These are phyloP conservation scores for Thelonectria discophora DNA, from an alignment of 2,329 filamentous ascomycete genomes.

Conservation along the genomic window DNA sequence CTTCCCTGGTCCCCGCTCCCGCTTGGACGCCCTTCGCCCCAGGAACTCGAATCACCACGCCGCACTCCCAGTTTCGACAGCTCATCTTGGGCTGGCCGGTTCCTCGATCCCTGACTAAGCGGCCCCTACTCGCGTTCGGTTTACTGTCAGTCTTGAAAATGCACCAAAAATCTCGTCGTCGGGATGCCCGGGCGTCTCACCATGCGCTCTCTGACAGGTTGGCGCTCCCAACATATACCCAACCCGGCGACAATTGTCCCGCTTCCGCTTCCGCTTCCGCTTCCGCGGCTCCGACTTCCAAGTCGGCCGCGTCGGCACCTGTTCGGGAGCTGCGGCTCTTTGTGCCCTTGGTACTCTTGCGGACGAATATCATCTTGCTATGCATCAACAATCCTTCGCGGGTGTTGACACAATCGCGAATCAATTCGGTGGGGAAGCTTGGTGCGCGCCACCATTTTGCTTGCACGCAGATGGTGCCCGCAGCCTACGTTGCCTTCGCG, in stretches of 20 bases:
- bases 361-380: slow-evolving; percentile 76
- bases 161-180: slow-evolving; percentile 12
- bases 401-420: slow-evolving; percentile 80
- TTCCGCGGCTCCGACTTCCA: slow-evolving; percentile 33
- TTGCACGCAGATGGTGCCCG: slow-evolving; percentile 85
- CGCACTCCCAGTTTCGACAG: slow-evolving; percentile 95
- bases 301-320: slow-evolving; percentile 13
- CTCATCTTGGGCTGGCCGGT: slow-evolving; percentile 78
- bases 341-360: slow-evolving; percentile 25
- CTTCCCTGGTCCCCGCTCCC: slow-evolving; percentile 22
- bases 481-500: slow-evolving; percentile 61
- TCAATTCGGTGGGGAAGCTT: slow-evolving; percentile 74
- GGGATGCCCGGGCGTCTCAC: slow-evolving; percentile 58
- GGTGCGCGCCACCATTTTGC: slow-evolving; percentile 74
- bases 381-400: slow-evolving; percentile 83
- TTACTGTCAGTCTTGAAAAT: slow-evolving; percentile 35
- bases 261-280: slow-evolving; percentile 34
- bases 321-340: slow-evolving; percentile 21
- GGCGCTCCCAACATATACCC: slow-evolving; percentile 88
- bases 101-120: slow-evolving; percentile 73
- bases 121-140: slow-evolving; percentile 67
- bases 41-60: slow-evolving; percentile 75
- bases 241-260: slow-evolving; percentile 56
- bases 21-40: slow-evolving; percentile 24
- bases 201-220: slow-evolving; percentile 95